These are phyloP conservation scores for Tylopilus plumbeoviolaceoides DNA, from an alignment of 768 basidiomycete species.

Conservation along the genomic window DNA sequence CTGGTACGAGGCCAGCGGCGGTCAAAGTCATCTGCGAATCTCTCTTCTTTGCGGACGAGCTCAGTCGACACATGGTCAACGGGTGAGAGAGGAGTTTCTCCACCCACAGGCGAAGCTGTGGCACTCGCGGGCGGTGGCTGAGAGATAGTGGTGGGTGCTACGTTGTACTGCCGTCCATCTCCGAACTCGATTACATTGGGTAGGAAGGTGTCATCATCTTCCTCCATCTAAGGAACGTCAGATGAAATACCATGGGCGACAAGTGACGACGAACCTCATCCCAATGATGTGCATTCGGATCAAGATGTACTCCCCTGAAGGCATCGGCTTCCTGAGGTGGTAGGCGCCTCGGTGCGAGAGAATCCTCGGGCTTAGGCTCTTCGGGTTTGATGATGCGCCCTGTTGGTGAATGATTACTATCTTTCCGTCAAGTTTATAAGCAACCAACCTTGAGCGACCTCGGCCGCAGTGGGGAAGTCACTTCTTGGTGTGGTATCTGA, in stretches of 20 bases:
- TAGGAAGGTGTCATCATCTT: conserved; percentile 89
- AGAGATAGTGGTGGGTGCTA: conserved; percentile 46
- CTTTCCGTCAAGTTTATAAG: not conserved
- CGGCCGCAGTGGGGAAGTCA: conserved; percentile 96
- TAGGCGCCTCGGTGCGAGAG: conserved; percentile 52
- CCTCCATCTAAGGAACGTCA: conserved; percentile 61
- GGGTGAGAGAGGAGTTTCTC: conserved; percentile 13
- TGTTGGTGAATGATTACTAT: conserved; percentile 17
- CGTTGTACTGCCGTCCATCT: conserved; percentile 89
- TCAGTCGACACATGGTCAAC: conserved; percentile 23
- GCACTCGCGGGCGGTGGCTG: conserved; percentile 25
- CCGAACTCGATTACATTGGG: conserved; percentile 92
- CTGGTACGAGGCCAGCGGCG: conserved; percentile 89
- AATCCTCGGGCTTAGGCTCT: conserved; percentile 50
- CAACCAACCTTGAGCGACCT: conserved; percentile 78
- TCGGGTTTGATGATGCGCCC: conserved; percentile 21
- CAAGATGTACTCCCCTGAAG: conserved; percentile 89
- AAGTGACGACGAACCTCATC: conserved; percentile 71
- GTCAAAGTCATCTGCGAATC: conserved; percentile 93
- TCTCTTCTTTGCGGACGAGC: conserved; percentile 78
- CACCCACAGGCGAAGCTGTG: conserved; percentile 7
- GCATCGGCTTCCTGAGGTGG: conserved; percentile 82
- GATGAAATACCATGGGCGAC: not conserved
- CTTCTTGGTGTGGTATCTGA: conserved; percentile 42
- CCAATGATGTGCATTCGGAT: conserved; percentile 96